Base-by-base conservation (phyloP, 108 stramenopile genomes). In the Epithemia pelagica region DNA sequence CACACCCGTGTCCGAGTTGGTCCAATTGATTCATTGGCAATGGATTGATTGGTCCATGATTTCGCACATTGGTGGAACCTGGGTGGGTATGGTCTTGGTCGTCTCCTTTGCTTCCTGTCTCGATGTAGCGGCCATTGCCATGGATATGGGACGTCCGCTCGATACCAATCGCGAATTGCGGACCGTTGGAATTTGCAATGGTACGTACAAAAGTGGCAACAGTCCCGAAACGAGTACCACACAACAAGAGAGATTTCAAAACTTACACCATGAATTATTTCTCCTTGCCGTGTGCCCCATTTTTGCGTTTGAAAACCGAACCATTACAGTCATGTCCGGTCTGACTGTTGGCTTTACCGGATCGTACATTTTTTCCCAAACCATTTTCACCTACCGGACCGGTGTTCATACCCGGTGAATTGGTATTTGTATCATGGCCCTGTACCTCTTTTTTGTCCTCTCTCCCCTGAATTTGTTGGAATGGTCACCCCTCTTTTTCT, bases 81-180 rank as follows among this genome's bases (percentile, higher is more conserved):
- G 92, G 92, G 62, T 84, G 8, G 96, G 92, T n/a, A 96, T 98
- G 98, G 94, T 91, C 32, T 93, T 97, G 70, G 98, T 98, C 1
- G 98, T 98, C n/a, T 94, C 94, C 0, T 98, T 98, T 77, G 86
- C 91, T 25, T 92, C 91, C 31, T 96, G 95, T 62, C 69, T 98
- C 24, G 98, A 98, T 72, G 92, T 98, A 2, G 96, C 98, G 1
- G 98, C 91, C 19, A 92, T 92, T 62, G 53, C 67, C 10, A 89
- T 92, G 81, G 88, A 92, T 52, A 92, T 86, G 91, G 96, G 96
- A 30, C 74, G 85, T 72, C 86, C 96, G 0, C 75, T 98, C 46
- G 96, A 98, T 70, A 91, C 87, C 18, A 92, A 98, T 68, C 65
- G 54, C 33, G 96, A 98, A 69, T 70, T 98, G 59, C 81, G 81